A percentile compares a stretch with the other conserved stretches of the same genome.
Evolutionary conservation across 768 basidiomycete species (phyloP).

Genomic region (Filobasidium wieringae): DNA sequence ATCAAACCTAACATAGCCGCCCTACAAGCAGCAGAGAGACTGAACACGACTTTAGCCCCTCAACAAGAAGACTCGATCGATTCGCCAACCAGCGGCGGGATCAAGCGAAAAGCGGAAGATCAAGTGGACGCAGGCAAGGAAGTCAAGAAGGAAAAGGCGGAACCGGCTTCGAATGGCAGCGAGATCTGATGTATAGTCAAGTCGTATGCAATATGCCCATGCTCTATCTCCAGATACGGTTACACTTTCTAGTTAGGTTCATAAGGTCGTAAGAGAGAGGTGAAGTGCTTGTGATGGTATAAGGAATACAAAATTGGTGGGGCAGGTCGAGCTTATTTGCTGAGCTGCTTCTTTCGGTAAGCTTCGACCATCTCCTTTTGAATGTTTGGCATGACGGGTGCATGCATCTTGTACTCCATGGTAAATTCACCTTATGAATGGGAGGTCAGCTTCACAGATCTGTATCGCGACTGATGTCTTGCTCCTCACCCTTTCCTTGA

Average conservation of each 20-base stretch:
- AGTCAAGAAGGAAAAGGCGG: conserved; percentile 11
- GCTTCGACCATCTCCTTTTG: conserved; percentile 83
- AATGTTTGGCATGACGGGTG: conserved; percentile 69
- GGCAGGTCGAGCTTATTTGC: conserved; percentile 17
- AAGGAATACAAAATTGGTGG: neutral
- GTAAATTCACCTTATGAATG: conserved; percentile 42
- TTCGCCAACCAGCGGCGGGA: neutral
- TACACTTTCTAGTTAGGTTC: neutral
- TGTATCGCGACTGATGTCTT: conserved; percentile 34
- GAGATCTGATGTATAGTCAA: too few relatives aligned
- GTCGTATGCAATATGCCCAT: too few relatives aligned
- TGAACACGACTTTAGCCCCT: neutral
- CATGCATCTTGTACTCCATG: conserved; percentile 58
- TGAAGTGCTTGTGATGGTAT: neutral
- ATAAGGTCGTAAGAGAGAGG: conserved; percentile 1
- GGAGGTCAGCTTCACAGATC: neutral
- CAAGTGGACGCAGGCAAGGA: conserved; percentile 6
- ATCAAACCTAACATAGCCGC: neutral
- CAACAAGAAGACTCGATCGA: neutral
- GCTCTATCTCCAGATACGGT: neutral
- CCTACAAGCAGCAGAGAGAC: neutral
- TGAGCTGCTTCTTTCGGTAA: conserved; percentile 62
- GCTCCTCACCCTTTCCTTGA: conserved; percentile 90
- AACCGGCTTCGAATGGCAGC: neutral
- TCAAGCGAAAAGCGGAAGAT: conserved; percentile 13